Conservation (phyloP, 2,329 filamentous ascomycete species). For the Fusarium irregulare region DNA sequence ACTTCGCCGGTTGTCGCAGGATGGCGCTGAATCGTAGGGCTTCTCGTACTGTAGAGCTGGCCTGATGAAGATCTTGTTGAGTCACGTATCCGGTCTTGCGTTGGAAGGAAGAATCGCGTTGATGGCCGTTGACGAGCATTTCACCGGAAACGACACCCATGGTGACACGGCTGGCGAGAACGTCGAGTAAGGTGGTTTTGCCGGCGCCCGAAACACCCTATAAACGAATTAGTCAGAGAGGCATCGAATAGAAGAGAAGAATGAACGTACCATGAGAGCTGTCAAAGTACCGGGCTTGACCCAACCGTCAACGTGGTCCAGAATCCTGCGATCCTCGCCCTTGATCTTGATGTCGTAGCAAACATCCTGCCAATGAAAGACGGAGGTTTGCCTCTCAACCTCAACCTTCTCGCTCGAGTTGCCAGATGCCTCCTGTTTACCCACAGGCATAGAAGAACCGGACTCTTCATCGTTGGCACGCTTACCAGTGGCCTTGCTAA, state of each 20-base stretch:
- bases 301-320: slow-evolving; percentile 77
- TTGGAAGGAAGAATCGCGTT: slow-evolving; percentile 81
- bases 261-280: slow-evolving; percentile 68
- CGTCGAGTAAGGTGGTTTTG: slow-evolving; percentile 87
- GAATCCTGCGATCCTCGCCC: slow-evolving; percentile 71
- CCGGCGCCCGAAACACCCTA: slow-evolving; percentile 78
- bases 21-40: slow-evolving; percentile 83
- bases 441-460: neutral
- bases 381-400: slow-evolving; percentile 31
- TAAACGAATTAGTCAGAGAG: neutral
- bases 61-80: slow-evolving; percentile 85
- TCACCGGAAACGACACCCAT: slow-evolving; percentile 89
- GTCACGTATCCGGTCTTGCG: slow-evolving; percentile 91
- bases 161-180: slow-evolving; percentile 81
- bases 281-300: slow-evolving; percentile 78
- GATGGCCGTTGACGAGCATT: slow-evolving; percentile 72
- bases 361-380: slow-evolving; percentile 77
- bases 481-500: neutral
- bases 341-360: slow-evolving; percentile 77
- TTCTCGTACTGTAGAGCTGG: slow-evolving; percentile 84
- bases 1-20: slow-evolving; percentile 78
- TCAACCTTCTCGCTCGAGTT: neutral
- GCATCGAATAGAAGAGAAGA: too few relatives aligned
- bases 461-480: slow-evolving; percentile 1
- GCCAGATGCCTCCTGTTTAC: neutral